These are phyloP conservation scores for Aspergillus steynii DNA, from an alignment of 495 filamentous ascomycete genomes.

Conservation along the genomic window DNA sequence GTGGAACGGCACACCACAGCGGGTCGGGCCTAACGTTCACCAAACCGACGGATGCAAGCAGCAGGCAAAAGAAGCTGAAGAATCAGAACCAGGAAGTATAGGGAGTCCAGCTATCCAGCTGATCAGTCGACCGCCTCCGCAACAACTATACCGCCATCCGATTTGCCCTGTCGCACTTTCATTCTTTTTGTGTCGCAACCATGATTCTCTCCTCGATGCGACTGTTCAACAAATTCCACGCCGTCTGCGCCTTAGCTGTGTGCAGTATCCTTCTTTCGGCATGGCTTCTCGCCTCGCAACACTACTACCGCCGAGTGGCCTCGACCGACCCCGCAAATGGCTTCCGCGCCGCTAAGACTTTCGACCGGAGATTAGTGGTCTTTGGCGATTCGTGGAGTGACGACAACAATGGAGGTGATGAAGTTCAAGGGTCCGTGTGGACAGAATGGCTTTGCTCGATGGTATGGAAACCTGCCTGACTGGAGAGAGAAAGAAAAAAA, in stretches of 20 bases:
- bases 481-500: not conserved
- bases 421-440: slow-evolving; percentile 41
- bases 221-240: slow-evolving; percentile 38
- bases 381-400: slow-evolving; percentile 55
- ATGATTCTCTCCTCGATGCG: slow-evolving; percentile 22
- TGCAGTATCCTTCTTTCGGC: slow-evolving; percentile 36
- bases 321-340: slow-evolving; percentile 17
- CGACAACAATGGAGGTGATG: slow-evolving; percentile 32
- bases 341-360: slow-evolving; percentile 25
- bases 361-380: slow-evolving; percentile 42
- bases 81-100: not conserved
- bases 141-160: not conserved
- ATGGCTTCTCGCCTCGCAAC: slow-evolving; percentile 34
- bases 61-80: not conserved
- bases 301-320: slow-evolving; percentile 27
- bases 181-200: slow-evolving; percentile 14
- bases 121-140: not conserved
- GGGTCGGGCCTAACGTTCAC: not conserved
- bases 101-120: not conserved
- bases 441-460: slow-evolving; percentile 47
- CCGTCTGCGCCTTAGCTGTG: slow-evolving; percentile 32
- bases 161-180: slow-evolving; percentile 9
- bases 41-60: not conserved
- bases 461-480: slow-evolving; percentile 24
- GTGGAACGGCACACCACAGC: not conserved